phyloP scores from a whole-genome alignment of 2,329 filamentous ascomycete genomes.

The Chalara sp. region DNA sequence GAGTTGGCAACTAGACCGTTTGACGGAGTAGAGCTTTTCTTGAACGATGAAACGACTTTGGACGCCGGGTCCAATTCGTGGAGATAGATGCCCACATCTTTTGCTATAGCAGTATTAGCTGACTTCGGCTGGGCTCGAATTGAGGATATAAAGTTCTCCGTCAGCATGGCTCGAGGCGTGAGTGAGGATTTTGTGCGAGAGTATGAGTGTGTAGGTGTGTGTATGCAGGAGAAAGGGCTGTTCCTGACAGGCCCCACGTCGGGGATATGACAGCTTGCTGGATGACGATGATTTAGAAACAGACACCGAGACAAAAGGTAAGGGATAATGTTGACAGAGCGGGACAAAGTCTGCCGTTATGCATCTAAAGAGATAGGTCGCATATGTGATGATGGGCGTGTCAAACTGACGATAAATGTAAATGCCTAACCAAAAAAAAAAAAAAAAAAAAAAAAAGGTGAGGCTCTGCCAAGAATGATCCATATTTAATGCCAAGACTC shows the following conservation, averaged over 20 bases:
- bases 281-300: too few relatives aligned
- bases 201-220: not conserved
- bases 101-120: conserved; percentile 56
- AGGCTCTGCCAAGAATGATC: too few relatives aligned
- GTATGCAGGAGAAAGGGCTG: not conserved
- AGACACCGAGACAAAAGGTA: too few relatives aligned
- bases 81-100: conserved; percentile 83
- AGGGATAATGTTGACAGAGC: too few relatives aligned
- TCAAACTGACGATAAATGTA: too few relatives aligned
- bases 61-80: conserved; percentile 75
- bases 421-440: not conserved
- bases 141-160: conserved; percentile 53
- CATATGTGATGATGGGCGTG: too few relatives aligned
- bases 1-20: conserved; percentile 75
- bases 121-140: conserved; percentile 50
- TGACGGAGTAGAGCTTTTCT: conserved; percentile 79
- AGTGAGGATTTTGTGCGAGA: not conserved
- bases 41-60: conserved; percentile 72
- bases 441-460: too few relatives aligned
- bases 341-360: too few relatives aligned
- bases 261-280: too few relatives aligned
- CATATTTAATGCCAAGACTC: too few relatives aligned
- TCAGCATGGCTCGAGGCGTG: conserved; percentile 40
- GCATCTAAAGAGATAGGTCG: too few relatives aligned
- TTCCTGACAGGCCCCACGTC: too few relatives aligned